Percentiles rank a stretch among this genome's conserved stretches.
phyloP scores from a whole-genome alignment of 1,139 yeast species.

The Yamadazyma siamensis region DNA sequence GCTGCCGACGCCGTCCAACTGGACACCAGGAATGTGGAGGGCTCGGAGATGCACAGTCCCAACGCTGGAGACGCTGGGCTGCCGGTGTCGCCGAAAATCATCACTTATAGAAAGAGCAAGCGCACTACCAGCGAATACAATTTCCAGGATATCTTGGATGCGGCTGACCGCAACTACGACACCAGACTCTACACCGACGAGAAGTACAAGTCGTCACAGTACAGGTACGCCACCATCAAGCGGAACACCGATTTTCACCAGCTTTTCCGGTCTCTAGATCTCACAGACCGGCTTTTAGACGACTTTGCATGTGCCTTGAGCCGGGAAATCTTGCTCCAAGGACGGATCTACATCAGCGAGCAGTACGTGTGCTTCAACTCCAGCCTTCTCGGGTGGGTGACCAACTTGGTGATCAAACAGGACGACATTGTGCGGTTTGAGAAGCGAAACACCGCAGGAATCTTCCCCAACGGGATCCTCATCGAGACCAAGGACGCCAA shows the following conservation, averaged over 20 bases:
- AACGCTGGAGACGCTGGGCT: neutral
- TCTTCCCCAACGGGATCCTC: conserved; percentile 86
- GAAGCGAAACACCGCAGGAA: conserved; percentile 78
- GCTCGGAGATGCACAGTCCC: neutral
- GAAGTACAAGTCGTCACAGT: conserved; percentile 31
- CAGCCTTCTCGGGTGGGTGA: conserved; percentile 91
- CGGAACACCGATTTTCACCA: conserved; percentile 80
- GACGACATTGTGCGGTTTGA: conserved; percentile 73
- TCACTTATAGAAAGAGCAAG: conserved; percentile 44
- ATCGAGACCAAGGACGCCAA: conserved; percentile 67
- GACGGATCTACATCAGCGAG: conserved; percentile 81
- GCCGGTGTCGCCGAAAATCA: conserved; percentile 42
- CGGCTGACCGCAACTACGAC: conserved; percentile 25
- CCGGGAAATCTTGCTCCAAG: conserved; percentile 87
- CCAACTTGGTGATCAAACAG: conserved; percentile 70
- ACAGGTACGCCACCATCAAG: conserved; percentile 59
- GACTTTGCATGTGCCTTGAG: conserved; percentile 90
- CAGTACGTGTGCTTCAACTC: conserved; percentile 83
- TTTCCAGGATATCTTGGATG: conserved; percentile 19
- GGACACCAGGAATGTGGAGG: neutral
- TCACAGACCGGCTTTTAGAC: conserved; percentile 69
- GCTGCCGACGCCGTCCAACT: neutral
- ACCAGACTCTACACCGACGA: conserved; percentile 36
- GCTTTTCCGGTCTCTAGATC: conserved; percentile 65
- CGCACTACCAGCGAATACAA: conserved; percentile 32